phyloP scores from a whole-genome alignment of 352 stramenopile species.

The Pythium oligandrum region DNA sequence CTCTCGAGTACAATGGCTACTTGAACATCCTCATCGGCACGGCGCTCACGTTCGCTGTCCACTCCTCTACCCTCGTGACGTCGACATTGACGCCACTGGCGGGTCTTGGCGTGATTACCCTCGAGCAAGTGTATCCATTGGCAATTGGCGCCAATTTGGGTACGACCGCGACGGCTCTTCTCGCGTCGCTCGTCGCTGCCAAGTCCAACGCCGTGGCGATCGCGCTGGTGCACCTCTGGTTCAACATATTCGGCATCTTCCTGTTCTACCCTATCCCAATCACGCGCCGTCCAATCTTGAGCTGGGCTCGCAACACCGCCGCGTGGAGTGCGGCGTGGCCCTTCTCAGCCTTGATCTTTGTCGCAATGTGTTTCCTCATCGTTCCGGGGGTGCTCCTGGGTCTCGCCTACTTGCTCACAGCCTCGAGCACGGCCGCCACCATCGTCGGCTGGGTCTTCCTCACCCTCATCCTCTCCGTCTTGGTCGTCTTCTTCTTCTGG shows the following conservation, averaged over 20 bases:
- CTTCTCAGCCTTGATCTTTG: slow-evolving; percentile 18
- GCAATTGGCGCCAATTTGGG: slow-evolving; percentile 83
- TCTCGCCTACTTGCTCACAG: slow-evolving; percentile 26
- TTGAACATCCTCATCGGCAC: slow-evolving; percentile 62
- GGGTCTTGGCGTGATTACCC: slow-evolving; percentile 53
- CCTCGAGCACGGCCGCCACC: not conserved
- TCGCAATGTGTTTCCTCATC: slow-evolving; percentile 15
- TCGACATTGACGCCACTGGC: slow-evolving; percentile 68
- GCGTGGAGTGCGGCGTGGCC: slow-evolving; percentile 22
- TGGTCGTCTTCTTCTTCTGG: slow-evolving; percentile 7
- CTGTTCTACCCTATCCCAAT: slow-evolving; percentile 80
- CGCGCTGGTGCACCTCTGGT: slow-evolving; percentile 71
- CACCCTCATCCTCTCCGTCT: slow-evolving; percentile 1
- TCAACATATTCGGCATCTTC: slow-evolving; percentile 74
- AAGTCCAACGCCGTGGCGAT: slow-evolving; percentile 53
- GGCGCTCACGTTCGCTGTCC: slow-evolving; percentile 68
- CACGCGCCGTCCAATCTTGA: slow-evolving; percentile 58
- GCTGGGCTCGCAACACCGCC: slow-evolving; percentile 34
- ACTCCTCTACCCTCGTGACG: slow-evolving; percentile 74
- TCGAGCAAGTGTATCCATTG: slow-evolving; percentile 75
- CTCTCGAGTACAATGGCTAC: slow-evolving; percentile 70
- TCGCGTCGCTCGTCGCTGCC: slow-evolving; percentile 59
- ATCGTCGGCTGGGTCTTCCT: slow-evolving; percentile 19
- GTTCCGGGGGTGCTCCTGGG: slow-evolving; percentile 14
- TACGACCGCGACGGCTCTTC: slow-evolving; percentile 65